Conservation (phyloP, 768 basidiomycete species). For the Rhodotorula diobovata region DNA sequence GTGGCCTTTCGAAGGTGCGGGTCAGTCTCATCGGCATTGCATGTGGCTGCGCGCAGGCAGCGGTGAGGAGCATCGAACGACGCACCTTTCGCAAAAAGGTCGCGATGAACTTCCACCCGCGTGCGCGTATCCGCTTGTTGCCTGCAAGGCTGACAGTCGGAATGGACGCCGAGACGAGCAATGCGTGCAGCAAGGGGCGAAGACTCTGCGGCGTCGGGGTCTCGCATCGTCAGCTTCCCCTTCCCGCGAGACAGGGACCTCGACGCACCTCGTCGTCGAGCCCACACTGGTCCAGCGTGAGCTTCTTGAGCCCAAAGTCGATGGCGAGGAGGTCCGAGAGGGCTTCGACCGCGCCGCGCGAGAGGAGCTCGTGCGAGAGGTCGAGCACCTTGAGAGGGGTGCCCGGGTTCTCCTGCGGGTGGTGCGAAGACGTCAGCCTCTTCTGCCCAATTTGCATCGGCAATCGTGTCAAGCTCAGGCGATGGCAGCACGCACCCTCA, state of each 20-base stretch:
- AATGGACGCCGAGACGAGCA: constrained; percentile 75
- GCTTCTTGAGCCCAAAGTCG: constrained; percentile 85
- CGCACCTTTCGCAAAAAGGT: constrained; percentile 70
- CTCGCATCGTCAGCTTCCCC: no score
- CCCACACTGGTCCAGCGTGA: constrained; percentile 80
- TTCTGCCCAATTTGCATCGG: no score
- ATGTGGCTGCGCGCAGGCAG: background rate
- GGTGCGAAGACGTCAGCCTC: background rate
- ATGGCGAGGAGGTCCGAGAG: constrained; percentile 86
- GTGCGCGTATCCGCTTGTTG: constrained; percentile 70
- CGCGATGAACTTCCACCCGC: constrained; percentile 73
- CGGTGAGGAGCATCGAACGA: background rate
- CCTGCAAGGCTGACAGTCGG: constrained; percentile 80
- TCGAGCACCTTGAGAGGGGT: constrained; percentile 68
- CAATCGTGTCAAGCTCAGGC: constrained; percentile 16
- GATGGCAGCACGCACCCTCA: constrained; percentile 19
- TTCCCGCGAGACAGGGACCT: no score
- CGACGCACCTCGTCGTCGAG: constrained; percentile 68
- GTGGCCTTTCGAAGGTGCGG: constrained; percentile 55
- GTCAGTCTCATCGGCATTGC: background rate
- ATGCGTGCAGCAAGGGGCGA: constrained; percentile 82
- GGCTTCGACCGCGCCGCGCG: constrained; percentile 64
- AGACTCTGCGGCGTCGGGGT: constrained; percentile 58
- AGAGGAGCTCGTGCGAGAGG: constrained; percentile 73
- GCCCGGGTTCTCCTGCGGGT: constrained; percentile 48